Evolutionary conservation across 2,329 filamentous ascomycete species (phyloP).

Genomic region (Epichloe hybrida): DNA sequence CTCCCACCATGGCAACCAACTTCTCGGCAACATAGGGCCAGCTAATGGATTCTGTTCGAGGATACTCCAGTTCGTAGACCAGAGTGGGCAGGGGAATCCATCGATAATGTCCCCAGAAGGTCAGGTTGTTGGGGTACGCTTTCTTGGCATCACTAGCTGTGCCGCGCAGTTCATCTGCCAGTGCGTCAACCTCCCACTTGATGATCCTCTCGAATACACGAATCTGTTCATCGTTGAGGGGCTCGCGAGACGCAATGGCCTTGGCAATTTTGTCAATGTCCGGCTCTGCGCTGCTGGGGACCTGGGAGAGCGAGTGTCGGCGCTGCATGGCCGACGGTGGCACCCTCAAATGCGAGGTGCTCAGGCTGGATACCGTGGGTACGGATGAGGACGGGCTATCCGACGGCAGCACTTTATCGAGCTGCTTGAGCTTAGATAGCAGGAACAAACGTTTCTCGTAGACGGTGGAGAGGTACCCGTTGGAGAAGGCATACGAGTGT

Average conservation of each 20-base stretch:
- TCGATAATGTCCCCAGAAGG: slow-evolving; percentile 49
- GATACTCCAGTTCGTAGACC: slow-evolving; percentile 69
- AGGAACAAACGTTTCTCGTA: slow-evolving; percentile 36
- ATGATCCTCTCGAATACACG: slow-evolving; percentile 51
- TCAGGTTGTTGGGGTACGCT: slow-evolving; percentile 58
- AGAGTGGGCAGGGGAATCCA: slow-evolving; percentile 64
- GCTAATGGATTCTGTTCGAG: slow-evolving; percentile 51
- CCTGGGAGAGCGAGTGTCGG: slow-evolving; percentile 24
- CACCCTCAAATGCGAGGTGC: slow-evolving; percentile 30
- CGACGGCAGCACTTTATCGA: slow-evolving; percentile 39
- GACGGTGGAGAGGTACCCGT: slow-evolving; percentile 54
- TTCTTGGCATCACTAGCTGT: slow-evolving; percentile 37
- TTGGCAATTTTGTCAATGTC: slow-evolving; percentile 48
- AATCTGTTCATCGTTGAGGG: slow-evolving; percentile 49
- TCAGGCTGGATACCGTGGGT: slow-evolving; percentile 27
- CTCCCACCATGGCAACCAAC: slow-evolving; percentile 52
- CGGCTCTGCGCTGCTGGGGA: slow-evolving; percentile 23
- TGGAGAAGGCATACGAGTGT: slow-evolving; percentile 68
- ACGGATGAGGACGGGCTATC: slow-evolving; percentile 27
- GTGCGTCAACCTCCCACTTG: slow-evolving; percentile 49
- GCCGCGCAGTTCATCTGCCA: slow-evolving; percentile 51
- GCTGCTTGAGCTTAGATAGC: slow-evolving; percentile 37
- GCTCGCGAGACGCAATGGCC: slow-evolving; percentile 46
- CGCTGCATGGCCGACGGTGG: slow-evolving; percentile 30
- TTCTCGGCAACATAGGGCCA: slow-evolving; percentile 69